Evolutionary conservation across 2,329 filamentous ascomycete species (phyloP), one percentile per base, ranked within the genome.

Genomic region (Aspergillus glaucus): DNA sequence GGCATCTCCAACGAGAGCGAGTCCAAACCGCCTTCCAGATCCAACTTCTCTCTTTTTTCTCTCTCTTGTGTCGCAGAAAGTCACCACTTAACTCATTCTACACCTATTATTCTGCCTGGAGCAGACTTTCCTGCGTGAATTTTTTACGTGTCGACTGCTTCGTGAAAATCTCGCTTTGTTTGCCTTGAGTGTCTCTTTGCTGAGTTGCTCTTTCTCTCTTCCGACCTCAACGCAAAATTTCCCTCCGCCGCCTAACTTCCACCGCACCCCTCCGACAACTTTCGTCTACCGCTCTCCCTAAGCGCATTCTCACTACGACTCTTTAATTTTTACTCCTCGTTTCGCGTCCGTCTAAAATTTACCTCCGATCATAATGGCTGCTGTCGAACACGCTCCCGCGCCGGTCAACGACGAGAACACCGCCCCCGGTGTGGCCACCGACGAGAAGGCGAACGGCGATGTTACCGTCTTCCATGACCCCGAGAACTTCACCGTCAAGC

Each of bases 401-500:
- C 58, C 64, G 44, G 62, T 65, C 51, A 64, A 60, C 54, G 81
- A 85, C 55, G 79, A 79, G 59, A 80, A 80, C 64, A 66, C 76
- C 51, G 73, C 77, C 49, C 75, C 77, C 52, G 71, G 73, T 60
- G 70, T 75, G 47, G 76, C 77, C 46, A 65, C 66, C 43, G 63
- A 67, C 15, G 47, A 46, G 22, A 48, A 57, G 36, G 57, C 61
- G 28, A 61, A 60, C 54, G 71, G 73, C 56, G 85, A 91, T 45
- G 79, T 95, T 63, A 98, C 93, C 43, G 92, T 98, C 61, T 98
- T 98, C 77, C 91, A 98, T 70, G 90, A 97, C 75, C 87, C 93
- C 62, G 87, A 96, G 59, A 96, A 98, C 79, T 98, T 98, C 82
- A 98, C 95, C 64, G 93, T 98, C 73, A 98, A 97, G 81, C 93